Base-by-base conservation (phyloP, 768 basidiomycete genomes). In the Pisolithus albus region DNA sequence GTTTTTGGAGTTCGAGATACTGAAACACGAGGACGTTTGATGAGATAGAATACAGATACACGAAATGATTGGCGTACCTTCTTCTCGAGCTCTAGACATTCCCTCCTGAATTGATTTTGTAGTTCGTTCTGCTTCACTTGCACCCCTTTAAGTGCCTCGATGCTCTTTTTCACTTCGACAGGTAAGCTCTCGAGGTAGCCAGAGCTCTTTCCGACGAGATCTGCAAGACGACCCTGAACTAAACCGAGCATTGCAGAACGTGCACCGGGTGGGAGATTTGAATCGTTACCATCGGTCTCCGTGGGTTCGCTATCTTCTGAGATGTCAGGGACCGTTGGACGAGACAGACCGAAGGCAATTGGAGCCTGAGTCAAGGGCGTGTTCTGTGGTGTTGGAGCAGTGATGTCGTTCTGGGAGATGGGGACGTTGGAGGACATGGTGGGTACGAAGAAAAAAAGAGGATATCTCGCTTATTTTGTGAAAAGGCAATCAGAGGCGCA, bases 331-430 rank as follows among this genome's bases (percentile, higher is more conserved):
- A 91, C 88, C 2, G 88, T 86, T 8, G 93, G 93, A 60, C 89
- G 82, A 43, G 91, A 92, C 54, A 93, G 77, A 51, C 85, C 88
- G 21, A 71, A 69, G 1, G 84, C 77, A 69, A 95, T 85, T 50
- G 91, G 90, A 11, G 88, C 88, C 58, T 88, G 81, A 49, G 74
- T 83, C 55, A 92, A 72, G 10, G 92, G 93, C 3, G 93, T 95
- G 72, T 96, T 95, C 74, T 90, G 88, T 21, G 92, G 92, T 15
- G 92, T 96, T 7, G 92, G 92, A n/a, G 92, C 92, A 3, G 86
- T 84, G 23, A 84, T 72, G 69, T 80, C 80, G 51, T 70, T 65
- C 41, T 72, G 69, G 26, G 74, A 70, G 66, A 89, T 88, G 61
- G 82, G 79, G 49, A 89, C 68, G 64, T 75, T 83, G 64, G 79